Percentiles rank a stretch among this genome's conserved stretches.
These are phyloP conservation scores for Toxoplasma gondii DNA, from an alignment of 169 alveolate genomes.

Conservation along the genomic window DNA sequence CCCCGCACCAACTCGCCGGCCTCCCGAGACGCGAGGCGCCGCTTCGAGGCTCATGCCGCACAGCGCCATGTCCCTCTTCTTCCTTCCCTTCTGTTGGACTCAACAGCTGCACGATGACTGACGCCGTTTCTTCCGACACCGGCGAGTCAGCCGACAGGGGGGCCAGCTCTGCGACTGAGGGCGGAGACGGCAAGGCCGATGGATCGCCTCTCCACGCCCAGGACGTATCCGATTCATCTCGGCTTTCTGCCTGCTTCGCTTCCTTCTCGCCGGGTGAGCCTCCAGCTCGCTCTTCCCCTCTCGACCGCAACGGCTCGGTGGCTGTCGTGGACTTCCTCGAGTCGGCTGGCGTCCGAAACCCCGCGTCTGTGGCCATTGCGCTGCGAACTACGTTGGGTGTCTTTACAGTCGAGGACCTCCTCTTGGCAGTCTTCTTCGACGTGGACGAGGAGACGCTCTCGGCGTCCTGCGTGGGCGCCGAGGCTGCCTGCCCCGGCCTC, in stretches of 20 bases:
- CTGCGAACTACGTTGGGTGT: neutral
- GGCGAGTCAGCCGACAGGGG: no score
- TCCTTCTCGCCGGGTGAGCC: neutral
- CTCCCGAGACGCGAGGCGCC: neutral
- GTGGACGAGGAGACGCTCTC: neutral
- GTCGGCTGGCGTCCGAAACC: neutral
- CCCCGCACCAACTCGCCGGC: neutral
- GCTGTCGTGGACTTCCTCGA: slow-evolving; percentile 2
- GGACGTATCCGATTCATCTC: neutral
- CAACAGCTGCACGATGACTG: no score
- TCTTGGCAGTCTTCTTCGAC: slow-evolving; percentile 26
- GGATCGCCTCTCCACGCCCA: neutral
- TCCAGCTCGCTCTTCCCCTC: neutral
- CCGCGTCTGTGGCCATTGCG: neutral
- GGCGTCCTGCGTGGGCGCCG: neutral
- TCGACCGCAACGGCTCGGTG: neutral
- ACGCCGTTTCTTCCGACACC: no score
- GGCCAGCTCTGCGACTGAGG: no score
- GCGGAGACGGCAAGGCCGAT: no score
- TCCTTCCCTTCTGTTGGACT: no score
- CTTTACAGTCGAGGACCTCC: slow-evolving; percentile 16
- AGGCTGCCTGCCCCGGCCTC: neutral
- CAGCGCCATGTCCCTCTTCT: no score
- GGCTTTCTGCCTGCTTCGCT: neutral
- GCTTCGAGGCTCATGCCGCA: neutral